Evolutionary conservation across 2,329 filamentous ascomycete species (phyloP), one percentile per base, ranked within the genome.

Genomic region (Aureobasidium mangrovei): DNA sequence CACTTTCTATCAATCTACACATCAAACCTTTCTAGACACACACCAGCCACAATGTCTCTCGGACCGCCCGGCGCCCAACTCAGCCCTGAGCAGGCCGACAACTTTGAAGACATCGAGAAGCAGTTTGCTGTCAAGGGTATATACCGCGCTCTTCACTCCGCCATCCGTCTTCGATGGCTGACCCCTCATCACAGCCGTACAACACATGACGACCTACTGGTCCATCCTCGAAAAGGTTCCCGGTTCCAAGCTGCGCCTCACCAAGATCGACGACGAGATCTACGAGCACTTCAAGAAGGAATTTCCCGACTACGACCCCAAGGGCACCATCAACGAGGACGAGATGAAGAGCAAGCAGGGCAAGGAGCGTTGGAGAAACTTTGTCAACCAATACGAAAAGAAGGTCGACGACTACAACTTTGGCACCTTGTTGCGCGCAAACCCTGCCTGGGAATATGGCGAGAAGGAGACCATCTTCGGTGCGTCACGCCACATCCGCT

Each of bases 141-240:
- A 67, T 18, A 18, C 56, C 45, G 4, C 12, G 9, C 10, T 18
- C 18, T 27, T 35, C 39, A 12, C 18, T 2, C n/a, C 45, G 31
- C 29, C 26, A 33, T 28, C 3, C 18, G 36, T 18, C 36, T 52
- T 29, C 38, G 28, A 35, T 43, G 28, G 24, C 38, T 52, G 39
- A n/a, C 29, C 9, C n/a, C 18, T 4, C 8, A 26, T 4, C 26
- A 45, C 54, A 78, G 91, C 86, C 49, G 93, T 97, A 36, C 88
- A 95, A 72, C 93, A 98, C 72, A 88, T 98, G 80, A 82, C 88
- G 67, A 96, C 91, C 46, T 97, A 98, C 79, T 98, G 91, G 91
- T 78, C 84, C 51, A 91, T 98, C 67, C 86, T 98, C 64, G 86
- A 96, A 72, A 89, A 86, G 68, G 82, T 95, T 62, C 88, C 82